These are phyloP conservation scores for Gracilariopsis chorda DNA, from an alignment of 23 red algal genomes.

Conservation along the genomic window DNA sequence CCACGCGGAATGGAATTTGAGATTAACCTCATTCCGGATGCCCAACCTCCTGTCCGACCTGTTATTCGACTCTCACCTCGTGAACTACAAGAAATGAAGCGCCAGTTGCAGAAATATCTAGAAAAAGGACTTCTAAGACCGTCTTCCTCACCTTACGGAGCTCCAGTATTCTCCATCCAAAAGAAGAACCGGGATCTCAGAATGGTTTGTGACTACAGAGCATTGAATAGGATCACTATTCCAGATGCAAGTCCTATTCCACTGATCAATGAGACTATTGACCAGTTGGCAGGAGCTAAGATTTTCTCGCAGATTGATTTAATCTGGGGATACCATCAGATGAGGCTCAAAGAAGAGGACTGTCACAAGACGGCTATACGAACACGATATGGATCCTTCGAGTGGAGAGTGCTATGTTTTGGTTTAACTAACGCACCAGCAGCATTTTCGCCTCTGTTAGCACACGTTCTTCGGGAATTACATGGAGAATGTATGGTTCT, in stretches of 20 bases:
- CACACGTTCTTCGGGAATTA: not conserved
- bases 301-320: conserved; percentile 51
- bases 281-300: conserved; percentile 4
- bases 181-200: conserved; percentile 8
- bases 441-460: not conserved
- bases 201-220: conserved; percentile 17
- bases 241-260: conserved; percentile 37
- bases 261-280: conserved; percentile 33
- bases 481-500: conserved; percentile 10
- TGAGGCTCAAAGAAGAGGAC: conserved; percentile 22
- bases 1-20: not conserved
- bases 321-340: conserved; percentile 20
- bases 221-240: not conserved
- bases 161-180: conserved; percentile 26
- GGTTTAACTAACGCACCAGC: conserved; percentile 21
- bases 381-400: conserved; percentile 21
- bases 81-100: conserved; percentile 10
- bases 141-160: conserved; percentile 1
- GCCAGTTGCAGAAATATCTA: conserved; percentile 2
- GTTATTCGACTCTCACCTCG: not conserved
- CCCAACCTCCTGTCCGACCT: not conserved
- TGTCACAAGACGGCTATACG: conserved; percentile 28
- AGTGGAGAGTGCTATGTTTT: conserved; percentile 8
- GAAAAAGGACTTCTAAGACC: conserved; percentile 3
- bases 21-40: not conserved